Evolutionary conservation across 192 early-diverging fungal species (phyloP).

Genomic region (Linnemannia schmuckeri): DNA sequence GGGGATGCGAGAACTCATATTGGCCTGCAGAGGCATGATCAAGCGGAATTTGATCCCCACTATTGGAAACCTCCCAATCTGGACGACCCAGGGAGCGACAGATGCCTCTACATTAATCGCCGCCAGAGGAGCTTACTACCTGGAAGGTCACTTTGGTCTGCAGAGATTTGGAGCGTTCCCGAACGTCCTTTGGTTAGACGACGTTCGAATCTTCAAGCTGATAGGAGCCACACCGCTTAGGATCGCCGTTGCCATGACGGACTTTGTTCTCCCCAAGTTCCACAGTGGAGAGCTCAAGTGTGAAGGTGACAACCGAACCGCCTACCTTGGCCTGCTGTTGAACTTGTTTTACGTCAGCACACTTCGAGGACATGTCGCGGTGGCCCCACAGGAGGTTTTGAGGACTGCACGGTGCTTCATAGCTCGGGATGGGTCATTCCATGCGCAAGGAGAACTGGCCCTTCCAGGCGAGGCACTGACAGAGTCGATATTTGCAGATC

Average conservation of each 20-base stretch:
- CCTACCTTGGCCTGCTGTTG: background rate
- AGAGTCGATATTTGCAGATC: background rate
- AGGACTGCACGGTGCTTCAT: background rate
- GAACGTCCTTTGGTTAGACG: background rate
- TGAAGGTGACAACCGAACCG: background rate
- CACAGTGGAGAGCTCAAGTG: background rate
- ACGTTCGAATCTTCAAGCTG: background rate
- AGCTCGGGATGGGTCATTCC: constrained; percentile 1
- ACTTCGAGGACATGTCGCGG: background rate
- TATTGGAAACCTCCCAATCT: background rate
- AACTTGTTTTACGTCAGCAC: background rate
- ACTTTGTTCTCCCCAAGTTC: constrained; percentile 4
- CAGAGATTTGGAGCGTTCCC: background rate
- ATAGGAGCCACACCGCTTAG: constrained; percentile 8
- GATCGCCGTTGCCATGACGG: background rate
- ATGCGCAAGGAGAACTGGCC: background rate
- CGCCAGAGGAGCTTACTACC: constrained; percentile 7
- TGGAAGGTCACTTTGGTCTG: constrained; percentile 3
- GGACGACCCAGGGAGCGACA: background rate
- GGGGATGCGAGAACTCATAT: background rate
- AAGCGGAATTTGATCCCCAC: background rate
- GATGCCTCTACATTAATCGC: background rate
- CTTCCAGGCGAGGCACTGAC: background rate
- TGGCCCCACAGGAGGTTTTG: too few relatives aligned
- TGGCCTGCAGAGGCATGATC: rapidly evolving